phyloP scores from a whole-genome alignment of 805 yeast species.

The Starmerella davenportii region DNA sequence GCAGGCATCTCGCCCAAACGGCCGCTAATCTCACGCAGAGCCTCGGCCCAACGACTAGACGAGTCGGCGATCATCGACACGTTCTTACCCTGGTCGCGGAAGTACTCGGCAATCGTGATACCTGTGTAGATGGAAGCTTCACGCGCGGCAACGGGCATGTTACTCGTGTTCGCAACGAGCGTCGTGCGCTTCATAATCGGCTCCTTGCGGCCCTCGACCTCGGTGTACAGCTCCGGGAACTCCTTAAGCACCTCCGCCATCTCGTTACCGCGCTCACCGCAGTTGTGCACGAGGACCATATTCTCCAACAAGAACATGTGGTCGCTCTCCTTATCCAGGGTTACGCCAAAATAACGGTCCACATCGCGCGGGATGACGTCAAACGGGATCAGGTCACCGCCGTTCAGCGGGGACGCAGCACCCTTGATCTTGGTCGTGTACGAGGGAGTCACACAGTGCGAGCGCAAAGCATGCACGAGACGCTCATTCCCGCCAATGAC shows the following conservation, averaged over 20 bases:
- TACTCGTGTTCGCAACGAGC: slow-evolving; percentile 93
- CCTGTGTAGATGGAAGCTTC: slow-evolving; percentile 99
- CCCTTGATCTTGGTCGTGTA: background rate
- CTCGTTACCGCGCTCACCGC: slow-evolving; percentile 96
- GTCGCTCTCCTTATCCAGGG: slow-evolving; percentile 27
- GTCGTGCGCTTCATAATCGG: slow-evolving; percentile 99
- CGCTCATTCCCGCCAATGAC: background rate
- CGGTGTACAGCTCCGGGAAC: slow-evolving; percentile 93
- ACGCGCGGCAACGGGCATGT: slow-evolving; percentile 99
- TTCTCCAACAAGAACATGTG: slow-evolving; percentile 29
- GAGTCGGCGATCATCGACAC: slow-evolving; percentile 99
- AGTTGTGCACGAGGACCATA: slow-evolving; percentile 20
- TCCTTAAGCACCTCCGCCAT: slow-evolving; percentile 99
- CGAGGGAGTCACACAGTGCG: background rate
- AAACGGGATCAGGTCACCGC: slow-evolving; percentile 21
- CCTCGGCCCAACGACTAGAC: slow-evolving; percentile 99
- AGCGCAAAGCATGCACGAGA: background rate
- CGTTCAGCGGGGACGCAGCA: background rate
- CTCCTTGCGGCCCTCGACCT: slow-evolving; percentile 80
- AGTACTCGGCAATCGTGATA: slow-evolving; percentile 94
- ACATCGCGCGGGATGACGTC: slow-evolving; percentile 18
- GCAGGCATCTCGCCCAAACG: slow-evolving; percentile 99
- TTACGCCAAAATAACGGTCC: slow-evolving; percentile 29
- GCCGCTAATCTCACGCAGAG: slow-evolving; percentile 98
- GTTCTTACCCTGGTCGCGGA: slow-evolving; percentile 99